A percentile compares a stretch with the other conserved stretches of the same genome.
Conservation (phyloP, 2,329 filamentous ascomycete species). For the Emergomyces africanus region DNA sequence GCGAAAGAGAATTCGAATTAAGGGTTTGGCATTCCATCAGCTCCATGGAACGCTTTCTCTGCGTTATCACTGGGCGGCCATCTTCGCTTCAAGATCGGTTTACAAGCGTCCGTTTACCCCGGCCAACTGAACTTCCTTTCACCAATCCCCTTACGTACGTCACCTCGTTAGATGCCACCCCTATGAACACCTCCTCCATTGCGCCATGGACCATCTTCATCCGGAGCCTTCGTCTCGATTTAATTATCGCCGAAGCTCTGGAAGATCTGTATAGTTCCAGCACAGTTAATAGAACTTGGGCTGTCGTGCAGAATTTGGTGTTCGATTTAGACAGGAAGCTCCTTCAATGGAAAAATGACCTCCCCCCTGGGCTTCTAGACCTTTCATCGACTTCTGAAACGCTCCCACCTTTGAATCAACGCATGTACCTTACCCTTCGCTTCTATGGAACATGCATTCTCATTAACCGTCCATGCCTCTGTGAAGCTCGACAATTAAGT, state of each 20-base stretch:
- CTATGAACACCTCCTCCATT: not conserved
- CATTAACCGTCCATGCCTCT: slow-evolving; percentile 28
- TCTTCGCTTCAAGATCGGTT: slow-evolving; percentile 17
- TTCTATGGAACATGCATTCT: slow-evolving; percentile 25
- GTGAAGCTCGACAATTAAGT: slow-evolving; percentile 17
- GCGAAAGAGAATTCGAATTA: slow-evolving; percentile 21
- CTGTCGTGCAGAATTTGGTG: slow-evolving; percentile 21
- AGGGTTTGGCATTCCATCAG: slow-evolving; percentile 31
- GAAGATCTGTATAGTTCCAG: slow-evolving; percentile 20
- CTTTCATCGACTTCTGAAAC: not conserved
- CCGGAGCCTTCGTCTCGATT: slow-evolving; percentile 9
- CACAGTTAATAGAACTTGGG: slow-evolving; percentile 21
- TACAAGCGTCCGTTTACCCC: slow-evolving; percentile 21
- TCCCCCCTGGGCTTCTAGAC: slow-evolving; percentile 14
- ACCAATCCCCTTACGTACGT: not conserved
- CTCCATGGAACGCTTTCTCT: slow-evolving; percentile 23
- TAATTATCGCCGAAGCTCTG: slow-evolving; percentile 20
- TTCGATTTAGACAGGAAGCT: slow-evolving; percentile 17
- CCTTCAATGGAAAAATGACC: slow-evolving; percentile 20
- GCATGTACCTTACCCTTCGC: slow-evolving; percentile 9
- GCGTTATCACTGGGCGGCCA: slow-evolving; percentile 26
- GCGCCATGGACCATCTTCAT: slow-evolving; percentile 6
- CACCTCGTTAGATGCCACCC: not conserved
- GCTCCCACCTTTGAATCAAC: slow-evolving; percentile 2
- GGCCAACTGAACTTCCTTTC: slow-evolving; percentile 15